Evolutionary conservation across 2,329 filamentous ascomycete species (phyloP).

Genomic region (Fusarium luffae): DNA sequence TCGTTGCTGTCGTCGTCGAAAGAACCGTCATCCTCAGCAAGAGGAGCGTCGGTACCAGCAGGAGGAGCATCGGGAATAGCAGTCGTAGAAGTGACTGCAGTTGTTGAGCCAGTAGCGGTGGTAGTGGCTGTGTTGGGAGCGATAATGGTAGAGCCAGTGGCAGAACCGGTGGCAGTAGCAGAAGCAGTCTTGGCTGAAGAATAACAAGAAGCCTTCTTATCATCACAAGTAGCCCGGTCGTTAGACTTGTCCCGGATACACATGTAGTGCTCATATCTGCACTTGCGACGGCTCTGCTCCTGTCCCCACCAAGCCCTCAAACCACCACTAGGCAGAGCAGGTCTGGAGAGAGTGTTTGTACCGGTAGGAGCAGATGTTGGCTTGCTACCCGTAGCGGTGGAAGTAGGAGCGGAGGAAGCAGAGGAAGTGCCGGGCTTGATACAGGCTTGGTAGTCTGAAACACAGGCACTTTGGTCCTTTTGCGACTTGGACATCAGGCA

Average conservation of each 20-base stretch:
- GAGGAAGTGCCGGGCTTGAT: background rate
- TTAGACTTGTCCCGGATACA: background rate
- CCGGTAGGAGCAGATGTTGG: background rate
- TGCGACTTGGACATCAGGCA: slow-evolving; percentile 12
- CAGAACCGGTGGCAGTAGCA: background rate
- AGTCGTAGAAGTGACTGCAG: background rate
- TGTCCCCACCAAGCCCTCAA: slow-evolving; percentile 6
- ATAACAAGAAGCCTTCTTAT: background rate
- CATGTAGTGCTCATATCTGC: background rate
- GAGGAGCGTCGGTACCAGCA: background rate
- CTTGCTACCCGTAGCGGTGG: background rate
- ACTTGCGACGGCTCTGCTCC: background rate
- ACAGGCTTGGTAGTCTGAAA: slow-evolving; percentile 11
- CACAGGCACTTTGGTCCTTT: background rate
- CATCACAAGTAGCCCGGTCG: background rate
- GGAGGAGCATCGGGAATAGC: background rate
- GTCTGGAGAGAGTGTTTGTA: background rate
- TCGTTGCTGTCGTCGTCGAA: background rate
- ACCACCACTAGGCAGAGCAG: background rate
- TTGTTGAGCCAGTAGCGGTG: background rate
- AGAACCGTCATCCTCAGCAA: background rate
- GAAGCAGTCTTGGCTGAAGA: background rate
- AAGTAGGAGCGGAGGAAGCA: background rate
- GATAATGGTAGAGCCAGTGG: background rate
- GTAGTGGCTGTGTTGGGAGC: background rate